Percentiles rank a stretch among this genome's conserved stretches.
Conservation (phyloP, 768 basidiomycete genomes). For the Leccinum truebloodii region DNA sequence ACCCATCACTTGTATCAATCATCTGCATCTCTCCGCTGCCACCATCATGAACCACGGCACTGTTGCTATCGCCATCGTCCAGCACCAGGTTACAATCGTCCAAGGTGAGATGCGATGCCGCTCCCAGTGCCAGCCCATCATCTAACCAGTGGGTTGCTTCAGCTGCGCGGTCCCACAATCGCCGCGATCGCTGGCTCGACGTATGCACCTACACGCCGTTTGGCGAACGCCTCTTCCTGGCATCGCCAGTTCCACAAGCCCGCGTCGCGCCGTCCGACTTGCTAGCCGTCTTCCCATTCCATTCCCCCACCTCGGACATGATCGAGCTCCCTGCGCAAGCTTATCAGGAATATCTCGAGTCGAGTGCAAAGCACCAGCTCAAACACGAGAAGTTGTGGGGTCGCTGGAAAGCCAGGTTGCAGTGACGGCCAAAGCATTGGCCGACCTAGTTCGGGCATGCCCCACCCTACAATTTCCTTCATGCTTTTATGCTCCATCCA, state of each 20-base stretch:
- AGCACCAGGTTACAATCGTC: constrained; percentile 66
- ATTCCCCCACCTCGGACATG: constrained; percentile 47
- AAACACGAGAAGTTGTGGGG: constrained; percentile 62
- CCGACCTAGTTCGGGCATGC: not conserved
- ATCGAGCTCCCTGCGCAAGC: constrained; percentile 64
- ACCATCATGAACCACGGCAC: constrained; percentile 54
- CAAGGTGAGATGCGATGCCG: constrained; percentile 47
- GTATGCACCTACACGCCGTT: constrained; percentile 67
- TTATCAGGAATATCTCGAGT: constrained; percentile 56
- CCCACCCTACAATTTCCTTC: not conserved
- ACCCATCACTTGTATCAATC: too few species aligned
- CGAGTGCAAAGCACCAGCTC: constrained; percentile 52
- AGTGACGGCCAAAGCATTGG: constrained; percentile 5
- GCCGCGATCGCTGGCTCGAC: constrained; percentile 60
- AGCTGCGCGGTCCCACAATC: constrained; percentile 60
- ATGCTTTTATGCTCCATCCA: constrained; percentile 5
- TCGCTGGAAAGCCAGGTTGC: constrained; percentile 40
- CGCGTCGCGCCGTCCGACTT: constrained; percentile 63
- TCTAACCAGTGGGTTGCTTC: constrained; percentile 8
- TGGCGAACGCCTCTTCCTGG: constrained; percentile 65
- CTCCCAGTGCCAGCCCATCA: not conserved
- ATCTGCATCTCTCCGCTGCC: too few species aligned
- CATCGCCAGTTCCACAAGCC: constrained; percentile 56
- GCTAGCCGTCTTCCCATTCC: constrained; percentile 51
- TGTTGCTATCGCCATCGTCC: constrained; percentile 68